A percentile compares a stretch with the other conserved stretches of the same genome.
phyloP scores from a whole-genome alignment of 192 early-diverging fungal genomes.

The Coemansia sp. region DNA sequence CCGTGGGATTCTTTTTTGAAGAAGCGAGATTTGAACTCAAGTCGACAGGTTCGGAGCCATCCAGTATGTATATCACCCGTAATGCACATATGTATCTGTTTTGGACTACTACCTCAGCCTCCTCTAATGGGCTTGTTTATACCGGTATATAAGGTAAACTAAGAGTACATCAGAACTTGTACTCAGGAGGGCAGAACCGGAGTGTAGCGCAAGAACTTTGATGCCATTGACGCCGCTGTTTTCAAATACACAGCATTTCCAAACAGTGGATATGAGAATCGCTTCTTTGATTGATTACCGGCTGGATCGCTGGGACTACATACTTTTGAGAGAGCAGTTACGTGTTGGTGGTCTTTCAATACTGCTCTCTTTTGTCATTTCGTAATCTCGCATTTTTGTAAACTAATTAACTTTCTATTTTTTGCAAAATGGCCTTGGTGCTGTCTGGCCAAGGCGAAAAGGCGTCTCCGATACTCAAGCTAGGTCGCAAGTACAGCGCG shows the following conservation, averaged over 20 bases:
- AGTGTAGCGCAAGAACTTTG: no score
- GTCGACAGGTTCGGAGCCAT: no score
- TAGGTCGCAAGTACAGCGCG: conserved; percentile 42
- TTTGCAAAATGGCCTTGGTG: conserved; percentile 42
- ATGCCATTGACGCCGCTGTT: no score
- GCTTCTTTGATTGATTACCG: not conserved
- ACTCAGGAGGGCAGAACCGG: no score
- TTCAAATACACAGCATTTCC: not conserved
- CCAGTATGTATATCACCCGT: no score
- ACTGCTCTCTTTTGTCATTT: not conserved
- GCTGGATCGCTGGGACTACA: not conserved
- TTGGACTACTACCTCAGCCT: no score
- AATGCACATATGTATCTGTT: no score
- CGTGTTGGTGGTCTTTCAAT: not conserved
- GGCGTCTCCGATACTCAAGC: conserved; percentile 36
- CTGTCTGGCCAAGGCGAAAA: conserved; percentile 55
- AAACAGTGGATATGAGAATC: not conserved
- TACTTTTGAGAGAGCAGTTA: not conserved
- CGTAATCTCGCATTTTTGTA: conserved; percentile 11
- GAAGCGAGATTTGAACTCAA: no score
- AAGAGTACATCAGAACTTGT: no score
- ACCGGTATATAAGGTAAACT: no score
- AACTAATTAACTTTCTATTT: not conserved
- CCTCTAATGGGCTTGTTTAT: no score
- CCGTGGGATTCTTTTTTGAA: no score